Base-by-base conservation (phyloP, 495 filamentous ascomycete genomes). In the Penicillium angulare region DNA sequence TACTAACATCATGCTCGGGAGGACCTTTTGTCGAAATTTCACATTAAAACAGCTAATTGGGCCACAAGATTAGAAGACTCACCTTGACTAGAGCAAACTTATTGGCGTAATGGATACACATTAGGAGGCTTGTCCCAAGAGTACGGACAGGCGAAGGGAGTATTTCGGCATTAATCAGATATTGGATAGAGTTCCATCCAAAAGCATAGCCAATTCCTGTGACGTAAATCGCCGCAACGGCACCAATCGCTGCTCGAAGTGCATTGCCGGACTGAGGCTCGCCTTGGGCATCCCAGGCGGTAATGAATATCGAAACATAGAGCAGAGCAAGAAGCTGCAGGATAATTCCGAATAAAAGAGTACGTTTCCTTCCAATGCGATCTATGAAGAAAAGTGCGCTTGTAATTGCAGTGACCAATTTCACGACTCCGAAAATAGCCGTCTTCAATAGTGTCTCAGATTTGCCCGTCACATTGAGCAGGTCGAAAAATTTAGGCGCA, bases 151-250 rank as follows among this genome's bases (percentile, higher is more conserved):
- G 63, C 21, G 86, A 68, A 1, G 86, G 86, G 66, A 86, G 89
- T 17, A 90, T 76, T 60, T 90, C 87, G 0, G 84, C 80, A 35
- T 83, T 87, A 39, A 89, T 72, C 4, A 90, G 75, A 23, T 59
- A 59, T 15, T 59, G 56, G 7, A 49, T 49, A 17, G 47, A 50
- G 27, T 59, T 59, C 56, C 56, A 59, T 4, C 56, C 56, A 1
- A 59, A 26, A 1, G 56, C 56, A 43, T 52, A 59, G 13, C 56
- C 52, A 7, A 55, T 18, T 4, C 56, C 56, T 9, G 47, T 43
- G 3, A 59, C 18, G 27, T 59, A 59, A 18, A 59, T 52, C 22
- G 55, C 38, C 1, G 34, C 56, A 27, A 59, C 46, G 8, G 52
- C 47, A 3, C 26, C 52, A 13, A 27, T 39, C 2, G 38, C 32